Percentiles rank a stretch among this genome's conserved stretches.
These are phyloP conservation scores for Citrullus colocynthis DNA, from an alignment of 306 rosid genomes.

Conservation along the genomic window DNA sequence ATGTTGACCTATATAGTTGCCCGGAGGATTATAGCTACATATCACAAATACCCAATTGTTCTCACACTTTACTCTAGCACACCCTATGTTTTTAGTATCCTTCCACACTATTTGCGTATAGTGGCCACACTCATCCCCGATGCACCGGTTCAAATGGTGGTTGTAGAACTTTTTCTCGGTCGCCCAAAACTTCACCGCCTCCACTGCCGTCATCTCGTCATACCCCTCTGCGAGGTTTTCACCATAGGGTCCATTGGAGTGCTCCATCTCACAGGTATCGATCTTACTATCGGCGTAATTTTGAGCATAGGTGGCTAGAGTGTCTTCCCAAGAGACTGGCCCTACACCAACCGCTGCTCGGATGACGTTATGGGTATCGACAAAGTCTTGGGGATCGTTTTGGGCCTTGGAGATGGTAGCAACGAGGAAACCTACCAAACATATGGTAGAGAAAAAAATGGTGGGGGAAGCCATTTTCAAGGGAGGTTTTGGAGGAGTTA, in stretches of 20 bases:
- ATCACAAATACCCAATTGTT: slow-evolving; percentile 14
- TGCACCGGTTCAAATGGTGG: not conserved
- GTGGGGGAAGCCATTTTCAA: not conserved
- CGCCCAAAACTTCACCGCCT: slow-evolving; percentile 20
- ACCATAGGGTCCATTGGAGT: slow-evolving; percentile 23
- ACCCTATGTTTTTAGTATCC: slow-evolving; percentile 9
- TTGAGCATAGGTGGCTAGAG: slow-evolving; percentile 9
- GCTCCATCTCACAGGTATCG: slow-evolving; percentile 14
- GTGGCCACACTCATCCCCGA: slow-evolving; percentile 19
- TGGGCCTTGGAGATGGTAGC: not conserved
- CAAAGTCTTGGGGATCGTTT: slow-evolving; percentile 1
- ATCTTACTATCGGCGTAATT: slow-evolving; percentile 6
- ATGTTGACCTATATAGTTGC: slow-evolving; percentile 4
- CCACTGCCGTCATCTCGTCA: not conserved
- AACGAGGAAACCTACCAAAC: not conserved
- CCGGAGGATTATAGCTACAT: slow-evolving; percentile 20
- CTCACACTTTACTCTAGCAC: slow-evolving; percentile 22
- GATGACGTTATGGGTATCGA: not conserved
- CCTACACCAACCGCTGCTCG: not conserved
- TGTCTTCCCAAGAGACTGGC: not conserved
- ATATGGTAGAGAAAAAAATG: not conserved
- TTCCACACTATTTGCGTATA: slow-evolving; percentile 31
- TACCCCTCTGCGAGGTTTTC: slow-evolving; percentile 16
- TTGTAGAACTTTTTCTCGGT: slow-evolving; percentile 20
- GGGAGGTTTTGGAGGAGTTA: not conserved